These are phyloP conservation scores for Bipolaris cookei DNA, from an alignment of 2,329 filamentous ascomycete species.

Conservation along the genomic window DNA sequence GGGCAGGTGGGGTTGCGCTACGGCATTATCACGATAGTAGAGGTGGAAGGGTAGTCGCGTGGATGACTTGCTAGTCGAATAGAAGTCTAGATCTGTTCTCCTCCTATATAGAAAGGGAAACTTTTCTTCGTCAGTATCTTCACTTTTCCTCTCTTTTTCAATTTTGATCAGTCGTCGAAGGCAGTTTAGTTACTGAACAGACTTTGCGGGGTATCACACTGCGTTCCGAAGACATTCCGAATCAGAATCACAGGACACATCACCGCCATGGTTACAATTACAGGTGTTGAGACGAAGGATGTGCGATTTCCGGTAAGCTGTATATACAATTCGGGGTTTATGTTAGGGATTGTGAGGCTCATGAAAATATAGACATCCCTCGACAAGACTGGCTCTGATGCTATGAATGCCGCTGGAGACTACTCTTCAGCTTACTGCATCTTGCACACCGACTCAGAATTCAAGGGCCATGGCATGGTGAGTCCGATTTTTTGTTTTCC, in stretches of 20 bases:
- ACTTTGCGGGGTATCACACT: slow-evolving; percentile 11
- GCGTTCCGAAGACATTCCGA: slow-evolving; percentile 17
- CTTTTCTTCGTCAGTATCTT: not conserved
- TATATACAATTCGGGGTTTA: not conserved
- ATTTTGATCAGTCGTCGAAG: not conserved
- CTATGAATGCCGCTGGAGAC: slow-evolving; percentile 93
- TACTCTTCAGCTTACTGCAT: slow-evolving; percentile 97
- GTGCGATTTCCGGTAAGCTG: slow-evolving; percentile 56
- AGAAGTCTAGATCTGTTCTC: slow-evolving; percentile 11
- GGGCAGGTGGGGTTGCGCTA: slow-evolving; percentile 18
- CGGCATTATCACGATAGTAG: slow-evolving; percentile 9
- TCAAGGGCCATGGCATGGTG: slow-evolving; percentile 80
- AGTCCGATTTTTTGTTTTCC: slow-evolving; percentile 50
- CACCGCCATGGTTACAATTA: slow-evolving; percentile 54
- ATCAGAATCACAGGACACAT: slow-evolving; percentile 4
- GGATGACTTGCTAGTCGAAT: slow-evolving; percentile 10
- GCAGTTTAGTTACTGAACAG: not conserved
- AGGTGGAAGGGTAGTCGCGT: slow-evolving; percentile 5
- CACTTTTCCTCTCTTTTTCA: not conserved
- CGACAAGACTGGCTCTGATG: slow-evolving; percentile 94
- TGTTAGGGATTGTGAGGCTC: not conserved
- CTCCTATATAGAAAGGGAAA: not conserved
- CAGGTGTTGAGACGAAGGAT: slow-evolving; percentile 54
- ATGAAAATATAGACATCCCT: slow-evolving; percentile 70
- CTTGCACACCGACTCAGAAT: slow-evolving; percentile 75